Conservation (phyloP, 306 rosid species). For the Astragalus membranaceus region DNA sequence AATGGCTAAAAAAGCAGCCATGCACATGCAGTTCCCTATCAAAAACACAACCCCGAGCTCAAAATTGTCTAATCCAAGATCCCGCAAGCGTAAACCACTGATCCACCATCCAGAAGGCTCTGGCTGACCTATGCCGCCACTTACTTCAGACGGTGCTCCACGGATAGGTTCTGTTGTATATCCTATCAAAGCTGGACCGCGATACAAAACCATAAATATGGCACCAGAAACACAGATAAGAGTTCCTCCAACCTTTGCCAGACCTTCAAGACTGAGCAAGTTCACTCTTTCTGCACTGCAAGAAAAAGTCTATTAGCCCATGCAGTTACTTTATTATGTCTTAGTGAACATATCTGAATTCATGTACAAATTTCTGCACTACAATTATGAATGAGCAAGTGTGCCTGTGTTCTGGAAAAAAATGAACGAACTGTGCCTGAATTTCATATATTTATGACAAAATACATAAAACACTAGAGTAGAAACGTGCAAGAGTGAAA, state of each 20-base stretch:
- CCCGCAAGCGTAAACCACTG: conserved; percentile 41
- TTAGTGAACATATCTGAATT: background rate
- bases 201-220: conserved; percentile 68
- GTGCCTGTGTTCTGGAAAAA: background rate
- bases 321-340: background rate
- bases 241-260: conserved; percentile 78
- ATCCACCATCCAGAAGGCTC: conserved; percentile 74
- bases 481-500: conserved; percentile 20
- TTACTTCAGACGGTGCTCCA: conserved; percentile 32
- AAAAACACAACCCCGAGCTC: conserved; percentile 76
- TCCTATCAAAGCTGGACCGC: conserved; percentile 71
- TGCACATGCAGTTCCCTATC: conserved; percentile 79
- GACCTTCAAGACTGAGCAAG: conserved; percentile 61
- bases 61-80: conserved; percentile 54
- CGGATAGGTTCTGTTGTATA: conserved; percentile 23
- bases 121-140: conserved; percentile 58
- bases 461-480: background rate
- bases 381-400: background rate
- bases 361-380: background rate
- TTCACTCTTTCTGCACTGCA: conserved; percentile 90
- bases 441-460: background rate
- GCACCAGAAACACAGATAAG: conserved; percentile 77
- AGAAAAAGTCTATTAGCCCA: conserved; percentile 22
- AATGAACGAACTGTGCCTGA: background rate
- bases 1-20: conserved; percentile 80